Percentiles rank a stretch among this genome's conserved stretches.
Evolutionary conservation across 139 green algal genomes (phyloP).

Genomic region (Coelastrella sp.): DNA sequence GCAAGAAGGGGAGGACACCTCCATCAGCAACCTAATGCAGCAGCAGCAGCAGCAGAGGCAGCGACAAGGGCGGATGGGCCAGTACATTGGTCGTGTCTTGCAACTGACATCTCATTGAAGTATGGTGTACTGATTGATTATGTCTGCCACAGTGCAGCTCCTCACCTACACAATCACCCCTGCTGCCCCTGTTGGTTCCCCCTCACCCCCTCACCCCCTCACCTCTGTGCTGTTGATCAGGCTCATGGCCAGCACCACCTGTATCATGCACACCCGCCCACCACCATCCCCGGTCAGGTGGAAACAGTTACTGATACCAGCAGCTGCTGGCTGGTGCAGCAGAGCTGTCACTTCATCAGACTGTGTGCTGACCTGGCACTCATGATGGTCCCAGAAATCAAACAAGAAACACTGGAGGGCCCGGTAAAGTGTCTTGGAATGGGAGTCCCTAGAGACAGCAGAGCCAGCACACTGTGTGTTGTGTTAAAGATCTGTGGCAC

Average conservation of each 20-base stretch:
- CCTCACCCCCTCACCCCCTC: not conserved
- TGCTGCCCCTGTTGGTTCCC: not conserved
- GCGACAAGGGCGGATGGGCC: not conserved
- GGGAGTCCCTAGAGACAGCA: slow-evolving; percentile 27
- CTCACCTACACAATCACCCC: not conserved
- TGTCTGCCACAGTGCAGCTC: not conserved
- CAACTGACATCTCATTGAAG: not conserved
- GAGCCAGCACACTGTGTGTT: not conserved
- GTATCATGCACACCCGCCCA: slow-evolving; percentile 40
- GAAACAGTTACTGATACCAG: slow-evolving; percentile 17
- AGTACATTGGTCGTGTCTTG: not conserved
- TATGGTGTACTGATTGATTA: not conserved
- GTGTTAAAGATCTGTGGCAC: not conserved
- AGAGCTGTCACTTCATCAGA: not conserved
- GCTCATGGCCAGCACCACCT: slow-evolving; percentile 23
- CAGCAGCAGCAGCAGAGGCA: not conserved
- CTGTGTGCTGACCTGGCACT: slow-evolving; percentile 21
- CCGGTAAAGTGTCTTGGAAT: slow-evolving; percentile 24
- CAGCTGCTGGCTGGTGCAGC: not conserved
- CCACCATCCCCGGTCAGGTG: slow-evolving; percentile 44
- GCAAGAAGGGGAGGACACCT: slow-evolving; percentile 42
- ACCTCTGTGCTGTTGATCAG: slow-evolving; percentile 34
- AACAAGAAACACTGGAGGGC: slow-evolving; percentile 34
- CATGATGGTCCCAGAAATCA: slow-evolving; percentile 30
- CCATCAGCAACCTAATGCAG: slow-evolving; percentile 10